Conservation (phyloP, 148 eudicot genomes). For the Rhododendron molle region DNA sequence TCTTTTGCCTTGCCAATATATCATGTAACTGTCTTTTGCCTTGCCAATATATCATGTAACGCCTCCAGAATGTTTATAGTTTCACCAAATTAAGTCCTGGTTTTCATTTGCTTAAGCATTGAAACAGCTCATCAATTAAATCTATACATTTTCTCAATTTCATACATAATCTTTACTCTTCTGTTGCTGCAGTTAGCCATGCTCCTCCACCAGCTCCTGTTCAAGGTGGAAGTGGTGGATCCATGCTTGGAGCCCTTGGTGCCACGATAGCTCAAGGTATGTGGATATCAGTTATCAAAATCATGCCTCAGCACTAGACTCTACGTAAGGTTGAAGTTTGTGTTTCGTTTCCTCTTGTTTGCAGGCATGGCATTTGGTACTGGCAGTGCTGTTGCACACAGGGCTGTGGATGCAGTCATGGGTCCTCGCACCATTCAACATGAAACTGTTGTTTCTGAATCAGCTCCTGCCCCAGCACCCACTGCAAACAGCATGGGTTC, state of each 20-base stretch:
- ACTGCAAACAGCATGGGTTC: conserved; percentile 27
- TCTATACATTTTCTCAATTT: neutral
- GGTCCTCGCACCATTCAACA: conserved; percentile 85
- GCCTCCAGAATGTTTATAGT: neutral
- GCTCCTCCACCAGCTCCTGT: conserved; percentile 89
- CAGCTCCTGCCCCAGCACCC: conserved; percentile 44
- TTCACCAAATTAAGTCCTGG: neutral
- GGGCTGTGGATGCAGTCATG: conserved; percentile 74
- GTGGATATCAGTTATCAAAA: neutral
- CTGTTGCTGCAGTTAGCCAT: conserved; percentile 32
- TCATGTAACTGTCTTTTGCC: neutral
- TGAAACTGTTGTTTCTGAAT: conserved; percentile 52
- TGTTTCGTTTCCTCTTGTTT: neutral
- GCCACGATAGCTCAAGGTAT: conserved; percentile 84
- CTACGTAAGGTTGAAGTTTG: neutral
- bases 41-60: neutral
- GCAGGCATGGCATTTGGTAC: conserved; percentile 84
- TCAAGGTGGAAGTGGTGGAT: conserved; percentile 57
- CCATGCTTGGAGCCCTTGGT: conserved; percentile 65
- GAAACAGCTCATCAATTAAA: neutral
- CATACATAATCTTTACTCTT: neutral
- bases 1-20: neutral
- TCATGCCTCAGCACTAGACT: neutral
- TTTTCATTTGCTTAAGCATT: neutral
- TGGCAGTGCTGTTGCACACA: conserved; percentile 82